Percentiles rank a stretch among this genome's conserved stretches.
Conservation (phyloP, 345 rosid species). For the Eucalyptus sp. region DNA sequence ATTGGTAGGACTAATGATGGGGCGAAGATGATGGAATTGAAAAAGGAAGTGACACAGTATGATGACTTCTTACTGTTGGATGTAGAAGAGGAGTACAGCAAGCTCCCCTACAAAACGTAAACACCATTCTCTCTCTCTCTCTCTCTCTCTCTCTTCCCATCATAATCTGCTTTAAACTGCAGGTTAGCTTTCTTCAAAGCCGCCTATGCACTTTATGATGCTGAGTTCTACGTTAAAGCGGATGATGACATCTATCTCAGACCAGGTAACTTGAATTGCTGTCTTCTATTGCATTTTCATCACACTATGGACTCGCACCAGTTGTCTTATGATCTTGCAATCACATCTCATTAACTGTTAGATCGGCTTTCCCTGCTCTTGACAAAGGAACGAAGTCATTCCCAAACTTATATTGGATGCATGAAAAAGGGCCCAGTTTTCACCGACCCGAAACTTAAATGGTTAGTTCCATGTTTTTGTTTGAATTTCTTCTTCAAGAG, state of each 20-base stretch:
- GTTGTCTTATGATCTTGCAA: not conserved
- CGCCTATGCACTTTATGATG: constrained; percentile 70
- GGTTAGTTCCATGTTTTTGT: constrained; percentile 26
- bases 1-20: constrained; percentile 59
- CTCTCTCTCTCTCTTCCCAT: not conserved
- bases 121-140: not conserved
- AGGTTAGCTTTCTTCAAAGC: constrained; percentile 88
- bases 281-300: not conserved
- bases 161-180: not conserved
- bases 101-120: constrained; percentile 97
- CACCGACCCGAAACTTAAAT: constrained; percentile 80
- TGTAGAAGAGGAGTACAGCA: constrained; percentile 90
- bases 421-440: constrained; percentile 87
- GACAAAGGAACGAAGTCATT: constrained; percentile 67
- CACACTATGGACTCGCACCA: not conserved
- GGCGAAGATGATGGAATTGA: constrained; percentile 51
- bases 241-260: constrained; percentile 91
- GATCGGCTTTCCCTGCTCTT: constrained; percentile 74
- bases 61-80: constrained; percentile 84
- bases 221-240: constrained; percentile 88
- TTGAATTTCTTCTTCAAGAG: not conserved
- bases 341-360: not conserved
- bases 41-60: constrained; percentile 58
- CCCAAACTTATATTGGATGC: constrained; percentile 92
- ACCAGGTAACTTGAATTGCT: constrained; percentile 39